phyloP scores from a whole-genome alignment of 768 basidiomycete genomes.

The Favolaschia claudopus region DNA sequence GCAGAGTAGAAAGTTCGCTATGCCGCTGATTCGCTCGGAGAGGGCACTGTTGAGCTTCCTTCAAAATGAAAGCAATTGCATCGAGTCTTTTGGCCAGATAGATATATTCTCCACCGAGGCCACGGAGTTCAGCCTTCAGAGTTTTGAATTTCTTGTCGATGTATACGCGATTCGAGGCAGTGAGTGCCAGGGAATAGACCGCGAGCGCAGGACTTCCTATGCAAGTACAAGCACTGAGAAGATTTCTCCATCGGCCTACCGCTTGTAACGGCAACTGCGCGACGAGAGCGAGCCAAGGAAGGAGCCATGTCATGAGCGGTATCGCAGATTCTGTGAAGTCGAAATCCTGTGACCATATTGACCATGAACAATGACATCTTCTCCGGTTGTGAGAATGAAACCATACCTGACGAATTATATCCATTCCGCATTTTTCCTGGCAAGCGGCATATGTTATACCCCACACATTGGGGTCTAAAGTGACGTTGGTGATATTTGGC shows the following conservation, averaged over 20 bases:
- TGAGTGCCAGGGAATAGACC: conserved; percentile 24
- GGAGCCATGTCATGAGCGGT: conserved; percentile 24
- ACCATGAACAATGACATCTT: not conserved
- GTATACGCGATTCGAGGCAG: conserved; percentile 18
- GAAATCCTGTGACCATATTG: not conserved
- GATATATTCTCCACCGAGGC: no score
- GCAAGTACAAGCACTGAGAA: conserved; percentile 18
- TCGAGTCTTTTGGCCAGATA: conserved; percentile 8
- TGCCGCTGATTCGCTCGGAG: conserved; percentile 21
- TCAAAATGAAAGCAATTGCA: conserved; percentile 8
- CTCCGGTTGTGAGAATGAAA: no score
- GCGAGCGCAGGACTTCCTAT: conserved; percentile 25
- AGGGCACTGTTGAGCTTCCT: conserved; percentile 22
- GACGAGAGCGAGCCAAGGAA: conserved; percentile 26
- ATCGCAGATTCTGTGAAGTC: conserved; percentile 2
- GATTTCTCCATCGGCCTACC: conserved; percentile 13
- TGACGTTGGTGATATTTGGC: not conserved
- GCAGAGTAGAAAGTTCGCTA: conserved; percentile 18
- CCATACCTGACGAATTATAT: conserved; percentile 7
- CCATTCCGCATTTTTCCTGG: conserved; percentile 7
- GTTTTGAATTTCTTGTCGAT: conserved; percentile 2
- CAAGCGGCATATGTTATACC: conserved; percentile 19
- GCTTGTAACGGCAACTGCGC: conserved; percentile 28
- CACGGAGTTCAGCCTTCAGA: conserved; percentile 1
- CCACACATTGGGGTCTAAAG: conserved; percentile 12